These are phyloP conservation scores for Tetrahymena thermophila DNA, from an alignment of 73 alveolate species.

Conservation along the genomic window DNA sequence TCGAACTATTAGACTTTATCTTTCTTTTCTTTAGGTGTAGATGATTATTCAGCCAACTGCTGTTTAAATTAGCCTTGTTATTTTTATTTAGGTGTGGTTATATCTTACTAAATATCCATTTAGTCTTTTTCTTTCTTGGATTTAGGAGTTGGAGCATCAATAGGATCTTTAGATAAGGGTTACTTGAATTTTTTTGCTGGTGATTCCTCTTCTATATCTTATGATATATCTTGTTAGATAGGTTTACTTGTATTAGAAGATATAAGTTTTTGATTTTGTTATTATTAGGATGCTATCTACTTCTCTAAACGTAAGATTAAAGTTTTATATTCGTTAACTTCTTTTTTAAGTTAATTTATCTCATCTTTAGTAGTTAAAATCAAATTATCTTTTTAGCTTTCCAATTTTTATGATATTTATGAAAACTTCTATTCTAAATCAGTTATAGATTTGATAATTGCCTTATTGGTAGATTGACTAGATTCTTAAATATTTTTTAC, in stretches of 20 bases:
- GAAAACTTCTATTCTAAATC: not conserved
- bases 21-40: not conserved
- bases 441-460: not conserved
- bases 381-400: slow-evolving; percentile 2
- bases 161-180: not conserved
- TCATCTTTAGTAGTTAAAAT: not conserved
- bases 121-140: not conserved
- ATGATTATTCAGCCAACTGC: not conserved
- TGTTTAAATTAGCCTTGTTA: not conserved
- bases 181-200: not conserved
- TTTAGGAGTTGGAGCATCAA: not conserved
- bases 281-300: not conserved
- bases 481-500: not conserved
- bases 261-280: not conserved
- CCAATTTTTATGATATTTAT: not conserved
- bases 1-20: not conserved
- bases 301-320: not conserved
- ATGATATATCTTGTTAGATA: not conserved
- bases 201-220: not conserved
- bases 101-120: not conserved
- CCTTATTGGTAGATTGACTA: not conserved
- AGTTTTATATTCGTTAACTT: not conserved
- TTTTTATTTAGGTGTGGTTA: not conserved
- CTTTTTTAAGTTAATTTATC: not conserved
- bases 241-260: not conserved